Conservation (phyloP, 208 protist genomes). For the Trichomonas tenax region DNA sequence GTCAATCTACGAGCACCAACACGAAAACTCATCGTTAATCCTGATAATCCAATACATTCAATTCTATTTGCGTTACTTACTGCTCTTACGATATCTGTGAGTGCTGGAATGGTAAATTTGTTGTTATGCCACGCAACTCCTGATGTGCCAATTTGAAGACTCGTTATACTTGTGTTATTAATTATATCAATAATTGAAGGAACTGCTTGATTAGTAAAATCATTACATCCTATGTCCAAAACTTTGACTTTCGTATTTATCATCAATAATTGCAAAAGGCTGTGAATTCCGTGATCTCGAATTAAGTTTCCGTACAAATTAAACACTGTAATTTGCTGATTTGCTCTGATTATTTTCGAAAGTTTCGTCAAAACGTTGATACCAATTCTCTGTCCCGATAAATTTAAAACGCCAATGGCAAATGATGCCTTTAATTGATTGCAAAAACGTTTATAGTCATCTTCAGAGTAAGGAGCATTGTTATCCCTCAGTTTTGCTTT, state of each 20-base stretch:
- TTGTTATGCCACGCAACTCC: not conserved
- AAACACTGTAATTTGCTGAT: not conserved
- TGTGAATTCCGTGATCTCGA: constrained; percentile 13
- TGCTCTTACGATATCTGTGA: not conserved
- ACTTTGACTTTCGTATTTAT: not conserved
- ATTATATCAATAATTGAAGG: not conserved
- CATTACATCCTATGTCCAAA: constrained; percentile 2
- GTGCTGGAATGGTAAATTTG: not conserved
- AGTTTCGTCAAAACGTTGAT: not conserved
- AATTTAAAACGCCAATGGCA: not conserved
- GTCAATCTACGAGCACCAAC: not conserved
- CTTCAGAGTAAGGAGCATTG: not conserved
- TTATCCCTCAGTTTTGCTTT: not conserved
- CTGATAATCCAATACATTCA: not conserved
- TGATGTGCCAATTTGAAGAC: not conserved
- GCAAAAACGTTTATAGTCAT: not conserved
- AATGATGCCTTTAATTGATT: not conserved
- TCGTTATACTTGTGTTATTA: not conserved
- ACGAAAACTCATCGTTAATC: not conserved
- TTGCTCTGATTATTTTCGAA: not conserved
- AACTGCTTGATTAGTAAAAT: not conserved
- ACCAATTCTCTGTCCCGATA: not conserved
- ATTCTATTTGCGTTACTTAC: not conserved
- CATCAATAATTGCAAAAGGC: not conserved
- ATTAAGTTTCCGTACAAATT: constrained; percentile 16